Evolutionary conservation across 2,329 filamentous ascomycete species (phyloP).

Genomic region (Dryadomyces quercivorus): DNA sequence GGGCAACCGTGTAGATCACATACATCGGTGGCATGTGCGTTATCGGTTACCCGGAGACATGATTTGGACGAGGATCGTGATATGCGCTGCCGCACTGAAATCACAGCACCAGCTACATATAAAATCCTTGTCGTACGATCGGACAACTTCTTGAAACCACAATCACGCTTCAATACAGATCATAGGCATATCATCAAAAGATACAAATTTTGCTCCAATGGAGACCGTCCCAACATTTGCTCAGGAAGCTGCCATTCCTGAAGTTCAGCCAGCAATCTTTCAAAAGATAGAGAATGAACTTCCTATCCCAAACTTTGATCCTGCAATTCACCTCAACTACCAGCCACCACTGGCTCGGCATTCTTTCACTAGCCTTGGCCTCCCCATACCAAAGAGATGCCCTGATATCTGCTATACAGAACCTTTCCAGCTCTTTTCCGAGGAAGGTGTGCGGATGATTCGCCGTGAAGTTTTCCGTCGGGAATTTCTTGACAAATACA

Average conservation of each 20-base stretch:
- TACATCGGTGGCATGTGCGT: neutral
- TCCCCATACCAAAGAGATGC: slow-evolving; percentile 4
- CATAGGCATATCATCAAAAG: neutral
- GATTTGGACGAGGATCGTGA: slow-evolving; percentile 1
- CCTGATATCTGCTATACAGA: slow-evolving; percentile 9
- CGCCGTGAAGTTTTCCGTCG: slow-evolving; percentile 10
- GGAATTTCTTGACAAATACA: slow-evolving; percentile 10
- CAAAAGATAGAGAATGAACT: slow-evolving; percentile 4
- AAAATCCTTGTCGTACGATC: neutral
- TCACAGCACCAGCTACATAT: neutral
- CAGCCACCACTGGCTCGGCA: slow-evolving; percentile 7
- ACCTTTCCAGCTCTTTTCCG: slow-evolving; percentile 9
- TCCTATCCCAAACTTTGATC: slow-evolving; percentile 9
- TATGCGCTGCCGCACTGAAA: neutral
- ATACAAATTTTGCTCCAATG: neutral
- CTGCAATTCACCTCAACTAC: slow-evolving; percentile 9
- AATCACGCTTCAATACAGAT: neutral
- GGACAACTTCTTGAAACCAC: neutral
- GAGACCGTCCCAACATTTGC: slow-evolving; percentile 4
- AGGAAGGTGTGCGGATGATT: slow-evolving; percentile 10
- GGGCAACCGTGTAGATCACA: neutral
- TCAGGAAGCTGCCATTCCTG: slow-evolving; percentile 5
- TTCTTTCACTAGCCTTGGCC: slow-evolving; percentile 7
- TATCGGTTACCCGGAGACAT: neutral
- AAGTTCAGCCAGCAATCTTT: slow-evolving; percentile 5